Base-by-base conservation (phyloP, 768 basidiomycete genomes). In the Phlebiopsis flavidoalba region DNA sequence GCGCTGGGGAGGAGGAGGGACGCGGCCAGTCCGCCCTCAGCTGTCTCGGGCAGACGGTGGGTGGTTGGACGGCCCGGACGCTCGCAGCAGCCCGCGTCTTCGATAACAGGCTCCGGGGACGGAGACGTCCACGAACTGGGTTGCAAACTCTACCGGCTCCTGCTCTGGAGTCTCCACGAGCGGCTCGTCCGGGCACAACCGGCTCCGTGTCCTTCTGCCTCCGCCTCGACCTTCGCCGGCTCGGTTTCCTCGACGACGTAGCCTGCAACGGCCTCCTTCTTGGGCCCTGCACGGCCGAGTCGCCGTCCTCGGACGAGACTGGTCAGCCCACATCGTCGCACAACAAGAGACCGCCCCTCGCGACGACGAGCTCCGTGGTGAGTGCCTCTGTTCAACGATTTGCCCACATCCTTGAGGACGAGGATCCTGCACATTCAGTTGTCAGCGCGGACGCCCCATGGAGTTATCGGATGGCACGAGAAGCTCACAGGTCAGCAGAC, bases 351-450 rank as follows among this genome's bases (percentile, higher is more conserved):
- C 91, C 91, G 64, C 88, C 82, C 49, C 75, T 73, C n/a, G n/a
- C n/a, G 33, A 84, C 83, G 50, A 95, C 74, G 35, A 97, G 78
- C 62, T 95, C 91, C 60, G 82, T 84, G n/a, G 72, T 93, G 93
- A 46, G 74, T 83, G 8, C 93, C 93, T n/a, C 61, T 83, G 83
- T 72, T 98, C 96, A 43, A 89, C 78, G 49, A 98, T 88, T 68
- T 86, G 84, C 4, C 96, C 95, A n/a, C n/a, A 68, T 97, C 89
- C 66, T 91, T 90, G 61, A 98, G 84, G 24, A 97, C 94, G 54
- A 96, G 75, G 67, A 98, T 97, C 58, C 91, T 92, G 69, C 10
- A 26, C 24, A 64, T 36, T 63, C 61, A 60, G 17, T 40, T 33
- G 12, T 51, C 15, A 51, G 50, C 10, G n/a, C n/a, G n/a, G 12